Percentiles rank a stretch among this genome's conserved stretches.
These are phyloP conservation scores for Boletus pseudopeckii DNA, from an alignment of 768 basidiomycete species.

Conservation along the genomic window DNA sequence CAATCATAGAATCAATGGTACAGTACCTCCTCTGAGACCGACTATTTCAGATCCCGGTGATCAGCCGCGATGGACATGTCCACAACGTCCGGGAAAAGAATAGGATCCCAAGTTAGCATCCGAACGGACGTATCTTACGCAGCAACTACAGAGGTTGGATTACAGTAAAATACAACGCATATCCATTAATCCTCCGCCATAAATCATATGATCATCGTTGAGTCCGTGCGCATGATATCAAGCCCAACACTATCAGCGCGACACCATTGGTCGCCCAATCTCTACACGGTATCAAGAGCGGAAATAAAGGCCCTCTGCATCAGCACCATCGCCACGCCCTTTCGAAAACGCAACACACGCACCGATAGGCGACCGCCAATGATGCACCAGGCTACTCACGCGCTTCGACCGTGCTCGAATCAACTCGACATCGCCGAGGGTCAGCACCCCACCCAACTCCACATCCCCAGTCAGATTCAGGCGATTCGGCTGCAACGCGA, in stretches of 20 bases:
- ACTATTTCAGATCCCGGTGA: background rate
- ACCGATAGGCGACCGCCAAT: constrained; percentile 74
- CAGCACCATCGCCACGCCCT: background rate
- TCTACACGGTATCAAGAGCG: too few species aligned
- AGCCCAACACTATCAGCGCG: background rate
- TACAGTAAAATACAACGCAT: background rate
- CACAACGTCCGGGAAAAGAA: background rate
- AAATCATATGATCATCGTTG: background rate
- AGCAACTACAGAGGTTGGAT: too few species aligned
- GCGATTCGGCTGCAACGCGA: constrained; percentile 28
- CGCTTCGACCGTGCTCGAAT: constrained; percentile 38
- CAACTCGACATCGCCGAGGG: constrained; percentile 43
- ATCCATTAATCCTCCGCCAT: background rate
- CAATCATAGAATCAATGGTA: too few species aligned
- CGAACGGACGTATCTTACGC: too few species aligned
- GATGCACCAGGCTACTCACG: constrained; percentile 52
- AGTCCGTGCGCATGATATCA: background rate
- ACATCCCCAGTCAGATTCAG: constrained; percentile 20
- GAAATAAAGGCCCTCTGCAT: background rate
- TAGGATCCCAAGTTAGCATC: too few species aligned
- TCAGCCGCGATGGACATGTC: background rate
- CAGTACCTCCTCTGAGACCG: too few species aligned
- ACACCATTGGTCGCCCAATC: constrained; percentile 7
- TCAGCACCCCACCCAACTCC: constrained; percentile 16
- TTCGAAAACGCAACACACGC: constrained; percentile 8